Evolutionary conservation across 2,329 filamentous ascomycete species (phyloP), one percentile per base, ranked within the genome.

Genomic region (Neopestalotiopsis sp.): DNA sequence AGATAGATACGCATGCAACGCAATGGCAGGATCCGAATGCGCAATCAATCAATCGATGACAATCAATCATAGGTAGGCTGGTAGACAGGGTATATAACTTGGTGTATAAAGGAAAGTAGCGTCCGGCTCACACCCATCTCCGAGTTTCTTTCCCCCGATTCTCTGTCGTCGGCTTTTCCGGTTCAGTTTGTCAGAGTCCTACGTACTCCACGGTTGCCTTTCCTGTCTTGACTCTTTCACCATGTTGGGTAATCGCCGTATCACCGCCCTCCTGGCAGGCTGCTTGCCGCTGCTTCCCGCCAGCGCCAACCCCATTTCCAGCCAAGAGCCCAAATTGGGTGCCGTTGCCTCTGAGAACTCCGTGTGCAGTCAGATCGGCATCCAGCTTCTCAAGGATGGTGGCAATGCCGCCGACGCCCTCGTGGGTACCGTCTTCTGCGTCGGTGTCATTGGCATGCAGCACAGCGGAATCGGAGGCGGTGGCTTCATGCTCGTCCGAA

Each of bases 381-480:
- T 88, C 32, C 85, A 91, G 58, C 82, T 93, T 20, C 79, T 94
- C 34, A 79, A 81, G 24, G 78, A 79, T 20, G 87, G 87, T 3
- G 87, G 93, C 6, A 94, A 93, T 80, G 92, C 93, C 13, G 92
- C 91, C 1, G 93, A 95, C 80, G 91, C 92, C 61, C 81, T 94
- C 71, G 90, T 95, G 24, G 92, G 90, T 38, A 92, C 92, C 0
- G 89, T 90, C 7, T 87, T 95, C 65, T 95, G 93, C 71, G 88
- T 94, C 49, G 93, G 93, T 5, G 91, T 93, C 6, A 86, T 92
- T 59, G 91, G 87, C 68, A 93, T 93, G 89, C 93, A 94, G 74
- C 92, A 95, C 78, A 89, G 88, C 56, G 95, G 95, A 17, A 92
- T 98, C 69, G 95, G 93, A 24, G 95, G 95, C 6, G 95, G 95